Conservation (phyloP, 208 protist species). For the Trypanosoma congolense region DNA sequence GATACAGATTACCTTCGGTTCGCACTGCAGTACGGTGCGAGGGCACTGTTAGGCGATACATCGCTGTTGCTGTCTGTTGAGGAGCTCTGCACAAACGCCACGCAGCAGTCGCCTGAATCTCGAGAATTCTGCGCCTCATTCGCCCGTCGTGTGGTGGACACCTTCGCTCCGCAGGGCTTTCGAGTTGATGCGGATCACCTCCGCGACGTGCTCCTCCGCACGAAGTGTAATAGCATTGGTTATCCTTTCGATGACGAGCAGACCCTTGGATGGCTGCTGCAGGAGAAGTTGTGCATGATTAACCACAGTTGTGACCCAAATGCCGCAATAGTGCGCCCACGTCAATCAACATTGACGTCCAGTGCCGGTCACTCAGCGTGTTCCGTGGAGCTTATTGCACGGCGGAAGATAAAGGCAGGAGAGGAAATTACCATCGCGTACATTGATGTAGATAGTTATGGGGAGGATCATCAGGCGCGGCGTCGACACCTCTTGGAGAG, state of each 20-base stretch:
- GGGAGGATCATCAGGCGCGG: slow-evolving; percentile 33
- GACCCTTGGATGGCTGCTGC: slow-evolving; percentile 72
- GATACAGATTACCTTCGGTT: slow-evolving; percentile 86
- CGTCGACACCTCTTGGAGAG: slow-evolving; percentile 46
- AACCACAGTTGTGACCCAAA: slow-evolving; percentile 83
- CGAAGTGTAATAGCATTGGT: slow-evolving; percentile 72
- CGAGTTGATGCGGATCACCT: slow-evolving; percentile 47
- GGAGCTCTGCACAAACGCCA: slow-evolving; percentile 36
- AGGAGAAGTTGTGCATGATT: slow-evolving; percentile 66
- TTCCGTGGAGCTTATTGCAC: slow-evolving; percentile 21
- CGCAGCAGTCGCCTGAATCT: slow-evolving; percentile 24
- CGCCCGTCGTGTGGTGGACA: slow-evolving; percentile 20
- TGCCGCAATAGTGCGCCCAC: slow-evolving; percentile 49
- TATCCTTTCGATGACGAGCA: slow-evolving; percentile 64
- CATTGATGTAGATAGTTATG: slow-evolving; percentile 47
- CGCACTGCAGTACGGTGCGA: slow-evolving; percentile 55
- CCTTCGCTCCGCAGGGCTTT: slow-evolving; percentile 22
- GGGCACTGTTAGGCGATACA: slow-evolving; percentile 41
- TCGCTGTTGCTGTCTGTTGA: slow-evolving; percentile 20
- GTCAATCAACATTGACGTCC: not conserved
- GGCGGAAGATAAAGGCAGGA: slow-evolving; percentile 11
- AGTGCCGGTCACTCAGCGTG: not conserved
- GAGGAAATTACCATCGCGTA: slow-evolving; percentile 19
- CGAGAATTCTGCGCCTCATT: slow-evolving; percentile 60
- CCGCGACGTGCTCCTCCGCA: slow-evolving; percentile 49